Percentiles rank a stretch among this genome's conserved stretches.
Evolutionary conservation across 768 basidiomycete species (phyloP).

Genomic region (Stropharia rugosoannulata): DNA sequence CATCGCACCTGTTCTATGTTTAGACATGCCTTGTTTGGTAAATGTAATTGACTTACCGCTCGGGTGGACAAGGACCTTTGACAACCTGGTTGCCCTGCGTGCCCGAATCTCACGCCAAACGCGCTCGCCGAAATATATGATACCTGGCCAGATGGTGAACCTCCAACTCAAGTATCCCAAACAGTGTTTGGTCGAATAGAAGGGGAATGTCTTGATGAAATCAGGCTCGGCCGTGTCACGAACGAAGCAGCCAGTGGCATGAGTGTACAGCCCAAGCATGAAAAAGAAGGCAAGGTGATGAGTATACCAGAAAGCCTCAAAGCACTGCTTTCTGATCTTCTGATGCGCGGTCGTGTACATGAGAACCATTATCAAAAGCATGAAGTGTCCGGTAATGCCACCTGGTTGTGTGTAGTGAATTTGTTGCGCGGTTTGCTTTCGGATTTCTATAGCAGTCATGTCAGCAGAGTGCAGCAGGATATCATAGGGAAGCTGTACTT

Average conservation of each 20-base stretch:
- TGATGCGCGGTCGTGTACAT: constrained; percentile 92
- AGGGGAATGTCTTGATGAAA: constrained; percentile 71
- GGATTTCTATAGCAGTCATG: constrained; percentile 56
- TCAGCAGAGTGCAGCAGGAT: neutral
- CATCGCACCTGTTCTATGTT: constrained; percentile 66
- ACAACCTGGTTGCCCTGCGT: constrained; percentile 72
- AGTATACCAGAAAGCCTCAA: constrained; percentile 97
- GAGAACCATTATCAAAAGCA: constrained; percentile 90
- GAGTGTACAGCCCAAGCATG: constrained; percentile 86
- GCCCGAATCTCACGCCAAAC: constrained; percentile 83
- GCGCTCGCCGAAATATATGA: constrained; percentile 88
- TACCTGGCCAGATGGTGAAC: constrained; percentile 89
- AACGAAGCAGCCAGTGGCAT: constrained; percentile 94
- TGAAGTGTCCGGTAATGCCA: constrained; percentile 94
- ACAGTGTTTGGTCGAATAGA: constrained; percentile 86
- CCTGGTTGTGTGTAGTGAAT: constrained; percentile 90
- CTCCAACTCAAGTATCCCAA: constrained; percentile 91
- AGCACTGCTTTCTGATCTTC: constrained; percentile 86
- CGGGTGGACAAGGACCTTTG: constrained; percentile 87
- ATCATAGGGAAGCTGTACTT: constrained; percentile 24
- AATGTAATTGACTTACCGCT: constrained; percentile 52
- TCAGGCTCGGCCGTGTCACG: constrained; percentile 81
- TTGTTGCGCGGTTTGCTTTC: constrained; percentile 70
- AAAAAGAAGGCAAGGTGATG: constrained; percentile 95
- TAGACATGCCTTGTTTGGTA: neutral